phyloP scores from a whole-genome alignment of 805 yeast species.

The Saccharomycopsis fermentans region DNA sequence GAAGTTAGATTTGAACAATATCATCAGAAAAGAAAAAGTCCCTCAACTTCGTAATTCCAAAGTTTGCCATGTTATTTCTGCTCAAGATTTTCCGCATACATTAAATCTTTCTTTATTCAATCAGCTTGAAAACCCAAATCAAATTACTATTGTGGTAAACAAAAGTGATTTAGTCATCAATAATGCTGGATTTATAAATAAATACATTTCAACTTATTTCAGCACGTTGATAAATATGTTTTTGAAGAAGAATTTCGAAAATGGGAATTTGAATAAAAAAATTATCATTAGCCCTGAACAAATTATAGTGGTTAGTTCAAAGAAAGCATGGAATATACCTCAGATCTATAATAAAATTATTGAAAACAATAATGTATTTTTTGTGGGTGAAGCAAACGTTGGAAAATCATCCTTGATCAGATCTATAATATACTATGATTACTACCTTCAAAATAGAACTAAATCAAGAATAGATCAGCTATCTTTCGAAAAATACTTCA shows the following conservation, averaged over 20 bases:
- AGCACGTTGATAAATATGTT: constrained; percentile 2
- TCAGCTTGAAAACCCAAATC: constrained; percentile 17
- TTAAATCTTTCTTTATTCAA: constrained; percentile 29
- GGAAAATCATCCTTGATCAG: constrained; percentile 61
- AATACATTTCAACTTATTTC: constrained; percentile 7
- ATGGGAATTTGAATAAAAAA: neutral
- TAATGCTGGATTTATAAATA: constrained; percentile 1
- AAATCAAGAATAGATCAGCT: neutral
- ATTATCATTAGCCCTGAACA: constrained; percentile 4
- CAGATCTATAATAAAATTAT: constrained; percentile 25
- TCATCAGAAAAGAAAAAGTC: neutral
- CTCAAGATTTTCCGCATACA: constrained; percentile 52
- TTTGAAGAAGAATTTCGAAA: neutral
- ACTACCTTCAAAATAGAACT: neutral
- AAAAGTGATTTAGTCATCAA: constrained; percentile 31
- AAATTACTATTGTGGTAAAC: constrained; percentile 24
- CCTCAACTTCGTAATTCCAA: constrained; percentile 24
- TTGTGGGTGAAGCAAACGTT: constrained; percentile 58
- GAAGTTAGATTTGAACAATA: neutral
- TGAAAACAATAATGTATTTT: constrained; percentile 29
- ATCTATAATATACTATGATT: constrained; percentile 28
- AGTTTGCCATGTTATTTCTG: constrained; percentile 45
- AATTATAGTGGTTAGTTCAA: constrained; percentile 43
- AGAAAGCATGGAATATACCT: constrained; percentile 41
- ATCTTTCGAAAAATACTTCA: neutral